Percentiles rank a stretch among this genome's conserved stretches.
Evolutionary conservation across 371 early-diverging fungal species (phyloP).

Genomic region (Mortierella sp.): DNA sequence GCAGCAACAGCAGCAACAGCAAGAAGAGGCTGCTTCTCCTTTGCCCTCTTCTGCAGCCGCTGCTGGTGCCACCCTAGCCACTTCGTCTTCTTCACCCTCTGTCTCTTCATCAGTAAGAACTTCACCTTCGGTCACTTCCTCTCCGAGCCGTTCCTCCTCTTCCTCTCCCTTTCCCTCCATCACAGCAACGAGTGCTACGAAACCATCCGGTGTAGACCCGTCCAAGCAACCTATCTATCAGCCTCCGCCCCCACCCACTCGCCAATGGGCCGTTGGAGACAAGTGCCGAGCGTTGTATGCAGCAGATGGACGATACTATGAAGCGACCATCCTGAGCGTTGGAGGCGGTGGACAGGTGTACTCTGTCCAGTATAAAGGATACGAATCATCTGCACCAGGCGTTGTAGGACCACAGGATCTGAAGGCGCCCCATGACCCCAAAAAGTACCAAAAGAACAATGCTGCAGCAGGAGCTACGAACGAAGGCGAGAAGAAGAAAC

Average conservation of each 20-base stretch:
- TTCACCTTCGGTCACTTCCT: background rate
- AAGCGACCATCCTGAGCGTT: conserved; percentile 75
- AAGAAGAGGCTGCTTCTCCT: background rate
- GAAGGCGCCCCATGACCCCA: conserved; percentile 50
- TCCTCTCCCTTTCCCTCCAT: conserved; percentile 17
- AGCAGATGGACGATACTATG: conserved; percentile 78
- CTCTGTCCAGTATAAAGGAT: conserved; percentile 79
- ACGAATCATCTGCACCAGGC: conserved; percentile 67
- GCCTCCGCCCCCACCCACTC: conserved; percentile 16
- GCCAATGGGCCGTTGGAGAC: conserved; percentile 65
- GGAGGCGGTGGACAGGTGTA: conserved; percentile 72
- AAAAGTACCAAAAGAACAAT: conserved; percentile 43
- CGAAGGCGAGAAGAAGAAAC: conserved; percentile 13
- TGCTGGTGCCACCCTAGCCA: background rate
- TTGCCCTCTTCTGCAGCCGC: background rate
- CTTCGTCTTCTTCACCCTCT: conserved; percentile 6
- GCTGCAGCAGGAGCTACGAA: conserved; percentile 14
- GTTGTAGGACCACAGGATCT: conserved; percentile 63
- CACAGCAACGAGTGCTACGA: no score
- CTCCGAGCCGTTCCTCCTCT: conserved; percentile 2
- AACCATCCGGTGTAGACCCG: background rate
- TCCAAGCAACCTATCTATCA: conserved; percentile 49
- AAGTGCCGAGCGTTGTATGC: conserved; percentile 73
- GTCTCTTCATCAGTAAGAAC: background rate
- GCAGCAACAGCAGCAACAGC: conserved; percentile 28